Base-by-base conservation (phyloP, 1,284 basidiomycete genomes). In the Malassezia sp. region DNA sequence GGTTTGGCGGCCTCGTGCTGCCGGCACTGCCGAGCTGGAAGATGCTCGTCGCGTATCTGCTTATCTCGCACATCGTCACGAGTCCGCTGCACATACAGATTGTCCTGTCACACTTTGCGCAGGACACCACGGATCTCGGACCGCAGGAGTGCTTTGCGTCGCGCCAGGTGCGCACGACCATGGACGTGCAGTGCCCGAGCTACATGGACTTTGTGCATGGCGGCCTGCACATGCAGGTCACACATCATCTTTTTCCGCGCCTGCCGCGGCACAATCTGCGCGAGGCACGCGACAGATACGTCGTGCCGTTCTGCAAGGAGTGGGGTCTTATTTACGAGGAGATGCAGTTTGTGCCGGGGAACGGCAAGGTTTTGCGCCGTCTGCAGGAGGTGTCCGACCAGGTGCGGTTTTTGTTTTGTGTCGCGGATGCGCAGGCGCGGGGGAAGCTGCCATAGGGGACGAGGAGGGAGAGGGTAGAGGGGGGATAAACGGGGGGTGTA, bases 241-340 rank as follows among this genome's bases (percentile, higher is more conserved):
- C 91, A 4, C 91, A 97, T 67, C 93, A 96, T 72, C 77, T 96
- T 49, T 95, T 96, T 75, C 93, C 91, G 7, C 82, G 93, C 18
- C 75, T 96, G 2, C 93, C 93, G 2, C 77, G 93, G 22, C 91
- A 97, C 75, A 91, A 95, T 67, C 77, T 97, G 40, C 79, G 81
- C 29, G 77, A 79, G 47, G 86, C 88, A 0, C 84, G 83, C 57
- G 56, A 79, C 39, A 74, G 52, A 9, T 71, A 91, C 44, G 87
- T 90, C 42, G 85, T 87, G 67, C 79, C 84, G 52, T 95, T 84
- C 60, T 84, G 86, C 17, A 54, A 59, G 22, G 34, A 52, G 41
- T 61, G 58, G 56, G 67, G 61, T 7, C 53, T 67, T 15, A 77
- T 80, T 38, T 96, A 91, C 63, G 83, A 84, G 34, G 89, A 93